These are phyloP conservation scores for Pythium coloratum DNA, from an alignment of 352 stramenopile genomes.

Conservation along the genomic window DNA sequence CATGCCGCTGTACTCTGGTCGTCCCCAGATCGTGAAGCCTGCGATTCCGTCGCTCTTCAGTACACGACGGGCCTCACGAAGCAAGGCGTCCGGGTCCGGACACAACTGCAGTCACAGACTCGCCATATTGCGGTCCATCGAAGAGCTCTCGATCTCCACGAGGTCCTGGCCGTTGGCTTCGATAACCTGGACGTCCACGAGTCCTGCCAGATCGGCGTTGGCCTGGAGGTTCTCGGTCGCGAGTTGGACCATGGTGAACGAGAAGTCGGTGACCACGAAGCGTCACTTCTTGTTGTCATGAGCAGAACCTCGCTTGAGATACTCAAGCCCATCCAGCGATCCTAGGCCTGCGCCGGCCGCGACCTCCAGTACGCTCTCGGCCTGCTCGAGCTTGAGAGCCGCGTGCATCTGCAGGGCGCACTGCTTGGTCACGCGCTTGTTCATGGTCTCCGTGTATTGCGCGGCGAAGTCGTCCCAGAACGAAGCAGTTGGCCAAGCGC, in stretches of 20 bases:
- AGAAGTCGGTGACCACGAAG: constrained; percentile 44
- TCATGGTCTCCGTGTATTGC: constrained; percentile 46
- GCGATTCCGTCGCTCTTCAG: constrained; percentile 14
- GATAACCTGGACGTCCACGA: constrained; percentile 30
- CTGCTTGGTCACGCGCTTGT: constrained; percentile 52
- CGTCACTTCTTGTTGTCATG: constrained; percentile 18
- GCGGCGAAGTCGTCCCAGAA: constrained; percentile 13
- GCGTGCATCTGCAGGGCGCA: constrained; percentile 43
- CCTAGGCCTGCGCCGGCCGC: constrained; percentile 49
- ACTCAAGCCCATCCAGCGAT: constrained; percentile 38
- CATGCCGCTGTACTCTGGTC: background rate
- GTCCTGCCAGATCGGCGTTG: background rate
- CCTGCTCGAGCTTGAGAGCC: constrained; percentile 47
- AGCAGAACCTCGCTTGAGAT: constrained; percentile 19
- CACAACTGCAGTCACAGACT: constrained; percentile 52
- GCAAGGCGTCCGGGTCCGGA: constrained; percentile 44
- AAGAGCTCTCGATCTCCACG: constrained; percentile 27
- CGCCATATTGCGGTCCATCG: constrained; percentile 50
- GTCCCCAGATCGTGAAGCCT: background rate
- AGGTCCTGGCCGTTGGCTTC: constrained; percentile 51
- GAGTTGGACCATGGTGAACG: constrained; percentile 42
- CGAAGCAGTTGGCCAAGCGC: background rate
- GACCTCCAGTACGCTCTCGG: constrained; percentile 46
- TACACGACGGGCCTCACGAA: constrained; percentile 43
- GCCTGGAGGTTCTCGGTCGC: constrained; percentile 35